phyloP scores from a whole-genome alignment of 1,284 basidiomycete genomes.

The Malassezia caprae region DNA sequence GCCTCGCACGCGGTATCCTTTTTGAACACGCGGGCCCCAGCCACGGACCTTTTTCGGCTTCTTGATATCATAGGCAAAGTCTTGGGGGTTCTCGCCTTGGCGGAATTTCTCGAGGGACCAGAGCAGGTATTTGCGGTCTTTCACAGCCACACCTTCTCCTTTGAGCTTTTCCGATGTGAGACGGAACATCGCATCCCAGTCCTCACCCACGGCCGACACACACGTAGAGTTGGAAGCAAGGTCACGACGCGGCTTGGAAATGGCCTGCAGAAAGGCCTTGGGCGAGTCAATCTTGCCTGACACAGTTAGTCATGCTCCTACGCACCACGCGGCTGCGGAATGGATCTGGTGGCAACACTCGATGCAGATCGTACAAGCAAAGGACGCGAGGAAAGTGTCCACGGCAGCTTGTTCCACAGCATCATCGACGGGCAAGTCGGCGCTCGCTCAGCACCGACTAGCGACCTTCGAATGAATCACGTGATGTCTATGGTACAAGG shows the following conservation, averaged over 20 bases:
- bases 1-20: constrained; percentile 51
- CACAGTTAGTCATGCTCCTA: background rate
- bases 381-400: background rate
- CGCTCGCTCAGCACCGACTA: background rate
- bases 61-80: constrained; percentile 59
- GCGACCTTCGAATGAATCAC: constrained; percentile 1
- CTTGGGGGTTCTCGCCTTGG: constrained; percentile 54
- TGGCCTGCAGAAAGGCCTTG: constrained; percentile 58
- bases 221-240: constrained; percentile 46
- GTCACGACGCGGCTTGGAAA: constrained; percentile 63
- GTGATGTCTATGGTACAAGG: background rate
- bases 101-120: constrained; percentile 73
- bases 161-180: constrained; percentile 57
- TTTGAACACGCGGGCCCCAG: constrained; percentile 61
- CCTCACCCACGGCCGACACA: constrained; percentile 48
- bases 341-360: background rate
- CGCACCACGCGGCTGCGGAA: constrained; percentile 11
- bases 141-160: constrained; percentile 58
- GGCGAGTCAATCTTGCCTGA: constrained; percentile 9
- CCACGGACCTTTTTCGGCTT: constrained; percentile 64
- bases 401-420: background rate
- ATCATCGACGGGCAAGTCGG: background rate
- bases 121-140: constrained; percentile 60
- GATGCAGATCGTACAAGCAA: background rate
- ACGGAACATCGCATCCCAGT: constrained; percentile 63